Conservation (phyloP, 2,329 filamentous ascomycete genomes). For the Corniculantispora saksenae region DNA sequence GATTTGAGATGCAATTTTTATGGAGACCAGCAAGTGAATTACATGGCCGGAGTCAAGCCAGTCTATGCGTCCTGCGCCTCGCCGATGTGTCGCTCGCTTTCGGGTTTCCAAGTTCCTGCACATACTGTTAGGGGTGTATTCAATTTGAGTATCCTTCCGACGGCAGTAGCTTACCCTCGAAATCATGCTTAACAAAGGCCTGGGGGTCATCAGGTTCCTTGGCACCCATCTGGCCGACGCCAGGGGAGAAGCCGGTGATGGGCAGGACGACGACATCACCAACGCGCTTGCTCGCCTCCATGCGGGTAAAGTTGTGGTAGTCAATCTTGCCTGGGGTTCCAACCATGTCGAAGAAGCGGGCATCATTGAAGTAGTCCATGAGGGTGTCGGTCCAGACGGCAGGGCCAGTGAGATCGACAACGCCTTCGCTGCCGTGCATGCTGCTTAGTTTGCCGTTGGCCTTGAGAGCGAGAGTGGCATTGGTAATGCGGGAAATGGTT, state of each 20-base stretch:
- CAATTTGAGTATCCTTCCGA: not conserved
- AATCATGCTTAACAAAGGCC: constrained; percentile 97
- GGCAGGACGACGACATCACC: constrained; percentile 92
- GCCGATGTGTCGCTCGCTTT: constrained; percentile 70
- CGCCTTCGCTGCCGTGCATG: constrained; percentile 61
- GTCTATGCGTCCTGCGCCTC: constrained; percentile 32
- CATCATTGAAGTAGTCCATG: constrained; percentile 92
- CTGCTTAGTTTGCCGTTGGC: constrained; percentile 62
- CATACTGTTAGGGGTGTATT: not conserved
- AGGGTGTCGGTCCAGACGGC: constrained; percentile 92
- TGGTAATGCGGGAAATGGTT: constrained; percentile 81
- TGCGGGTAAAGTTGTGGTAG: constrained; percentile 86
- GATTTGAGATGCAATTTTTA: constrained; percentile 15
- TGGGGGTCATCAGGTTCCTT: constrained; percentile 86
- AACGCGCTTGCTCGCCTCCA: constrained; percentile 79
- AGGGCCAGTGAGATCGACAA: constrained; percentile 93
- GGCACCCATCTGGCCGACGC: constrained; percentile 89
- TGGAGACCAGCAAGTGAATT: not conserved
- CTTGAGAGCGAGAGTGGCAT: constrained; percentile 76
- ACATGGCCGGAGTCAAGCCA: not conserved
- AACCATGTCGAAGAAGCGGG: constrained; percentile 80
- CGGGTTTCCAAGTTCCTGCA: constrained; percentile 76
- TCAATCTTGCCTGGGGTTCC: constrained; percentile 73
- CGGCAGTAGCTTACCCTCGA: constrained; percentile 68
- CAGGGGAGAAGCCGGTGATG: constrained; percentile 96